Base-by-base conservation (phyloP, 768 basidiomycete species). In the Tylopilus plumbeoviolaceoides region DNA sequence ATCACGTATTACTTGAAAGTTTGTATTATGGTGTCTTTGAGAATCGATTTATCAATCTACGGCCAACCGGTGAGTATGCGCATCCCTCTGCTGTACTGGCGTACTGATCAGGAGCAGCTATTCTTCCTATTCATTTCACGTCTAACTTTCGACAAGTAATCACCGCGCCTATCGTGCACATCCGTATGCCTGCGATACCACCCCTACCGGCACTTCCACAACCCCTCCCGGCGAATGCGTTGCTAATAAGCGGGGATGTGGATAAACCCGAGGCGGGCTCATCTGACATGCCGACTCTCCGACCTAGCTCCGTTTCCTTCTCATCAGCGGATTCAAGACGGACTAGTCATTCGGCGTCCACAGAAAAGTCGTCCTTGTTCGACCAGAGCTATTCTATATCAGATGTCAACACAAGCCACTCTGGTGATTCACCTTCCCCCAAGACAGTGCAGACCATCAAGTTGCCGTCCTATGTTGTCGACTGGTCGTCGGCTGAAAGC, bases 181-280 rank as follows among this genome's bases (percentile, higher is more conserved):
- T 85, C 54, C 80, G 83, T 36, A 85, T 87, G 79, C 87, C 87
- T 23, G 80, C 84, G 12, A 70, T 87, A 21, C 78, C 85, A 14
- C 84, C 84, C n/a, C 61, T 81, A 28, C 82, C 75, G 49, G 79
- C 84, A 23, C 69, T 60, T 56, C 74, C 52, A 21, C 69, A 54
- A 42, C 57, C 54, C 33, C 61, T 62, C 51, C 69, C 66, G 30
- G 66, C 61, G 23, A 69, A 53, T 45, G 53, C 62, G 17, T 43
- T 61, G 20, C 44, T 67, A 1, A 27, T 64, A 38, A 35, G 57
- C 7, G 67, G 62, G 31, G 67, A 69, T 18, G 47, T 48, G 8
- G 65, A 69, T 42, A 70, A 48, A 48, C 11, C 62, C 7, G 67
- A 69, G n/a, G 30, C 48, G 18, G 43, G 44, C 17, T 50, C 56